These are phyloP conservation scores for Radiomyces spectabilis DNA, from an alignment of 192 early-diverging fungal genomes.

Conservation along the genomic window DNA sequence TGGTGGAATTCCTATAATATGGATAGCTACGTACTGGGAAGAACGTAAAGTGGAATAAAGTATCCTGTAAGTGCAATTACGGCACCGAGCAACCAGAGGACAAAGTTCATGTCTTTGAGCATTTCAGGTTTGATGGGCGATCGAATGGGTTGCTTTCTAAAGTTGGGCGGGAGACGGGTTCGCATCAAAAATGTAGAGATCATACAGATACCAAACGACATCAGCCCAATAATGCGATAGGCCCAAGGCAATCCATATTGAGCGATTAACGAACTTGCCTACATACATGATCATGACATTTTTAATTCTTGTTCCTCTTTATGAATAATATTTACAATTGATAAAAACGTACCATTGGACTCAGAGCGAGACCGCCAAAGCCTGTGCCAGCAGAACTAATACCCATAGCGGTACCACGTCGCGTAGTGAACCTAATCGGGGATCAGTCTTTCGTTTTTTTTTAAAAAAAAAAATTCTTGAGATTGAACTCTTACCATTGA, in stretches of 20 bases:
- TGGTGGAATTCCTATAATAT: neutral
- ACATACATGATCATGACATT: neutral
- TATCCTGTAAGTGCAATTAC: conserved; percentile 30
- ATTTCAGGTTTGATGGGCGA: conserved; percentile 12
- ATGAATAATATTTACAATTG: neutral
- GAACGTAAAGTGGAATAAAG: conserved; percentile 31
- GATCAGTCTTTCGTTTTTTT: no score
- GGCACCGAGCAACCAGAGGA: conserved; percentile 15
- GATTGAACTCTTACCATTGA: conserved; percentile 52
- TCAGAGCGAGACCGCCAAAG: conserved; percentile 47
- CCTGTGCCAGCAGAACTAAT: conserved; percentile 56
- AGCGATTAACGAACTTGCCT: conserved; percentile 34
- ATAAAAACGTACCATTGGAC: conserved; percentile 8
- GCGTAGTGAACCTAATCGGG: conserved; percentile 26
- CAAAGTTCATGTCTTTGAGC: conserved; percentile 21
- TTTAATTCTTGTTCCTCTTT: no score
- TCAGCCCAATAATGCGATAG: conserved; percentile 48
- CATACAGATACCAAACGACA: conserved; percentile 32
- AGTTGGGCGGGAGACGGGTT: conserved; percentile 7
- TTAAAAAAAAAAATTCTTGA: neutral
- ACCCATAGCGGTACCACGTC: conserved; percentile 53
- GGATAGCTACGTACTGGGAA: conserved; percentile 22
- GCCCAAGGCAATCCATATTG: conserved; percentile 46
- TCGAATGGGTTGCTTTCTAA: neutral
- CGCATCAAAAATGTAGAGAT: conserved; percentile 10